Evolutionary conservation across 768 basidiomycete species (phyloP).

Genomic region (Rhodotorula taiwanensis): DNA sequence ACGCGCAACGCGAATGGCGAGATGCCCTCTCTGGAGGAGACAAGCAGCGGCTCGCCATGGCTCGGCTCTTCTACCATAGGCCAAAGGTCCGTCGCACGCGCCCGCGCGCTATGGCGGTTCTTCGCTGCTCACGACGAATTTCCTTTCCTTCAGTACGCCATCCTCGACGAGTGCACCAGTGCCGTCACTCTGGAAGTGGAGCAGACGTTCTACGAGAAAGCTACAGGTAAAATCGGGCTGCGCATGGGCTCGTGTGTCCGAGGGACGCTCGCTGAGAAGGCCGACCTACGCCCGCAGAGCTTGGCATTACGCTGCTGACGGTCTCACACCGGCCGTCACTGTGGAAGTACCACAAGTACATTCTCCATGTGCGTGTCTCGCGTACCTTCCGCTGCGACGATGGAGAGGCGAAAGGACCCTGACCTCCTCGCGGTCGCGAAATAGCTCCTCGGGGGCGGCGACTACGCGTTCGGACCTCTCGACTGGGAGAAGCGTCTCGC

Average conservation of each 20-base stretch:
- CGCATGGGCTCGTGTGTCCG: background rate
- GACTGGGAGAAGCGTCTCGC: slow-evolving; percentile 84
- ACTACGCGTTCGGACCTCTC: slow-evolving; percentile 85
- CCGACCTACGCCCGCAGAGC: slow-evolving; percentile 41
- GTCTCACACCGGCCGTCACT: slow-evolving; percentile 91
- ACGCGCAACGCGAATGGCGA: slow-evolving; percentile 79
- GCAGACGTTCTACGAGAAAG: slow-evolving; percentile 89
- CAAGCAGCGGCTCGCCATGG: slow-evolving; percentile 96
- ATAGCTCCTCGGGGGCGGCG: slow-evolving; percentile 88
- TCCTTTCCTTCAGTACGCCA: slow-evolving; percentile 63
- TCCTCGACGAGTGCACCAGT: slow-evolving; percentile 92
- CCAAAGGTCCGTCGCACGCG: slow-evolving; percentile 62
- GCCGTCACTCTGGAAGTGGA: slow-evolving; percentile 89
- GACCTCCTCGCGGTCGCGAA: too few species aligned
- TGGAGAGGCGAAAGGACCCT: too few species aligned
- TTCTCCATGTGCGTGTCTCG: slow-evolving; percentile 41
- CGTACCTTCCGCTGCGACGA: too few species aligned
- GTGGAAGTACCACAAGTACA: slow-evolving; percentile 57
- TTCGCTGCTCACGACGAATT: background rate
- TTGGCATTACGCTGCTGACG: slow-evolving; percentile 86
- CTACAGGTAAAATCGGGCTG: slow-evolving; percentile 49
- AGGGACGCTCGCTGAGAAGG: background rate
- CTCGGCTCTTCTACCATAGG: slow-evolving; percentile 85
- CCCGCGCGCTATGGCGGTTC: background rate
- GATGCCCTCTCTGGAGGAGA: slow-evolving; percentile 90